Evolutionary conservation across 257 asterid species (phyloP).

Genomic region (Avicennia marina): DNA sequence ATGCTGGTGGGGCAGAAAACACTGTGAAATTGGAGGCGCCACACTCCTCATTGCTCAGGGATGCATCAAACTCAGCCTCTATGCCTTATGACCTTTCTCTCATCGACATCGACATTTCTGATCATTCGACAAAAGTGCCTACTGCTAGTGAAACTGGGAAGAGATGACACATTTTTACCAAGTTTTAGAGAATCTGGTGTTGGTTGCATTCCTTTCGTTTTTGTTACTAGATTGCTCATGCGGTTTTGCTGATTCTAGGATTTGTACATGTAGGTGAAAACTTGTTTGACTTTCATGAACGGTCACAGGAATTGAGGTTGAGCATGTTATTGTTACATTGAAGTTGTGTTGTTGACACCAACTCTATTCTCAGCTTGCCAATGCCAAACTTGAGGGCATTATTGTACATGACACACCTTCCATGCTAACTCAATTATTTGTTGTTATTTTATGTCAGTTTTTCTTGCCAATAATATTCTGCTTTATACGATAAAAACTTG

Average conservation of each 20-base stretch:
- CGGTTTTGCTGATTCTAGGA: conserved; percentile 29
- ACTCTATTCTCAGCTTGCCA: conserved; percentile 3
- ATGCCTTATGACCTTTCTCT: conserved; percentile 63
- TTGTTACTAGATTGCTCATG: not conserved
- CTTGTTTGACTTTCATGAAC: not conserved
- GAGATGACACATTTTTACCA: conserved; percentile 32
- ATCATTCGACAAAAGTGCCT: conserved; percentile 52
- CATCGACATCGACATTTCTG: conserved; percentile 74
- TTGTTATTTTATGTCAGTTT: not conserved
- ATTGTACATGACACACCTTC: conserved; percentile 6
- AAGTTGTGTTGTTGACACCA: conserved; percentile 21
- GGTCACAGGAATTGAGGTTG: conserved; percentile 7
- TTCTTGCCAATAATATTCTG: not conserved
- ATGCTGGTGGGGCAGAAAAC: conserved; percentile 22
- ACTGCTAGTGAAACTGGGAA: conserved; percentile 40
- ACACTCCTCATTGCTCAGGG: conserved; percentile 53
- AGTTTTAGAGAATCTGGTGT: conserved; percentile 10
- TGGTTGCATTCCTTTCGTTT: conserved; percentile 1
- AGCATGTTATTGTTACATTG: conserved; percentile 2
- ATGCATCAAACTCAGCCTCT: conserved; percentile 39
- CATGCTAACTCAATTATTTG: not conserved
- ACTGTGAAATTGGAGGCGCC: conserved; percentile 49
- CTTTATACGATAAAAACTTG: not conserved
- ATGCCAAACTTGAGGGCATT: conserved; percentile 4
- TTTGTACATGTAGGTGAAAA: conserved; percentile 54